These are phyloP conservation scores for Lagerstroemia speciosa DNA, from an alignment of 345 rosid genomes.

Conservation along the genomic window DNA sequence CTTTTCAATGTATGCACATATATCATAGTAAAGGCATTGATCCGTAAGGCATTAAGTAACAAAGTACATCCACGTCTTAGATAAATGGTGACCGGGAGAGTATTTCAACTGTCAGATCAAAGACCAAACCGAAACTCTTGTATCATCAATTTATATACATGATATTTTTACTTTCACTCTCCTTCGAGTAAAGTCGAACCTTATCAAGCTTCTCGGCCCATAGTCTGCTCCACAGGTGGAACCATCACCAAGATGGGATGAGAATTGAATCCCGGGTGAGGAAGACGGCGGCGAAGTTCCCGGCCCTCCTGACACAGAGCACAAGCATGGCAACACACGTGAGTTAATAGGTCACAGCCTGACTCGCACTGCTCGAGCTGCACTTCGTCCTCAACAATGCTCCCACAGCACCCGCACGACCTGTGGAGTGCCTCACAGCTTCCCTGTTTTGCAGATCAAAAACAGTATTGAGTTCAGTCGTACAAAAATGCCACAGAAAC, in stretches of 20 bases:
- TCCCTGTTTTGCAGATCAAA: conserved; percentile 38
- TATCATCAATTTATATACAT: background rate
- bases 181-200: background rate
- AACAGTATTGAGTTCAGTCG: background rate
- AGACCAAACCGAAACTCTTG: background rate
- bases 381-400: conserved; percentile 60
- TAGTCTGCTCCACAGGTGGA: conserved; percentile 70
- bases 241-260: conserved; percentile 62
- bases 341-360: conserved; percentile 65
- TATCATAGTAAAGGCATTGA: background rate
- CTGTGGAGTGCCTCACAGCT: conserved; percentile 69
- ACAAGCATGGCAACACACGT: conserved; percentile 70
- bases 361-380: conserved; percentile 76
- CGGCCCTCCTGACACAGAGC: conserved; percentile 98
- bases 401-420: conserved; percentile 77
- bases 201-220: conserved; percentile 50
- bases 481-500: background rate
- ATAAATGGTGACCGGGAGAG: background rate
- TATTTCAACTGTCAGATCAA: background rate
- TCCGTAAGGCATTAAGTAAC: background rate
- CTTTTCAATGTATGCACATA: background rate
- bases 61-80: background rate
- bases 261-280: conserved; percentile 78
- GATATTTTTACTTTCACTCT: background rate
- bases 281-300: conserved; percentile 73